Conservation (phyloP, 106 monocot species). For the Phalaenopsis aphrodite region DNA sequence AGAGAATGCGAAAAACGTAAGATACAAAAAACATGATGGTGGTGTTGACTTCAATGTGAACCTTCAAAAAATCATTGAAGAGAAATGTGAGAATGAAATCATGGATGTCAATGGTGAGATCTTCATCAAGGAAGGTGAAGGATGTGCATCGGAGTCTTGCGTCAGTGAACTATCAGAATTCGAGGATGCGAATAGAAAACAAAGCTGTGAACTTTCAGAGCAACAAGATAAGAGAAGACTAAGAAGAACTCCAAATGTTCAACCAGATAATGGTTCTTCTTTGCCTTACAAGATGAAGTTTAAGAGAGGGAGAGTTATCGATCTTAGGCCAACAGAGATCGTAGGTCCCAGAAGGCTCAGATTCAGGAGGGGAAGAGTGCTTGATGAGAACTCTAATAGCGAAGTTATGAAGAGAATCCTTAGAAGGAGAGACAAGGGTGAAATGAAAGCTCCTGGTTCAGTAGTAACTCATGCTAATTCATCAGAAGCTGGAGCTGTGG, state of each 20-base stretch:
- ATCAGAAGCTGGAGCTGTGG: constrained; percentile 26
- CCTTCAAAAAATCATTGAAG: not conserved
- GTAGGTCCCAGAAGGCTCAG: constrained; percentile 42
- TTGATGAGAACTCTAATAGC: constrained; percentile 7
- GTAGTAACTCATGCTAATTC: not conserved
- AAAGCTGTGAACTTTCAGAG: not conserved
- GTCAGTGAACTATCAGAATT: constrained; percentile 7
- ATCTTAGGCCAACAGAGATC: constrained; percentile 31
- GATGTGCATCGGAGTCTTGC: not conserved
- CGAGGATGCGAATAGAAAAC: constrained; percentile 4
- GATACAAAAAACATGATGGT: not conserved
- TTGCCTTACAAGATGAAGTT: constrained; percentile 56
- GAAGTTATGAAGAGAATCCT: constrained; percentile 22
- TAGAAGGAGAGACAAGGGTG: constrained; percentile 16
- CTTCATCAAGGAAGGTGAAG: constrained; percentile 8
- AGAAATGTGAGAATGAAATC: not conserved
- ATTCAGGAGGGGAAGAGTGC: constrained; percentile 40
- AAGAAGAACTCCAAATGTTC: constrained; percentile 18
- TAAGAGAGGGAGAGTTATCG: constrained; percentile 49
- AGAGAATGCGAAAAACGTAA: not conserved
- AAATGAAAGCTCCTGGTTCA: not conserved
- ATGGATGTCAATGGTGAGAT: constrained; percentile 10
- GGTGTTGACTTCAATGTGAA: not conserved
- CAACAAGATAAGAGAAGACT: constrained; percentile 11
- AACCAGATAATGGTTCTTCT: constrained; percentile 14